Evolutionary conservation across 192 early-diverging fungal species (phyloP).

Genomic region (Umbelopsis isabellina): DNA sequence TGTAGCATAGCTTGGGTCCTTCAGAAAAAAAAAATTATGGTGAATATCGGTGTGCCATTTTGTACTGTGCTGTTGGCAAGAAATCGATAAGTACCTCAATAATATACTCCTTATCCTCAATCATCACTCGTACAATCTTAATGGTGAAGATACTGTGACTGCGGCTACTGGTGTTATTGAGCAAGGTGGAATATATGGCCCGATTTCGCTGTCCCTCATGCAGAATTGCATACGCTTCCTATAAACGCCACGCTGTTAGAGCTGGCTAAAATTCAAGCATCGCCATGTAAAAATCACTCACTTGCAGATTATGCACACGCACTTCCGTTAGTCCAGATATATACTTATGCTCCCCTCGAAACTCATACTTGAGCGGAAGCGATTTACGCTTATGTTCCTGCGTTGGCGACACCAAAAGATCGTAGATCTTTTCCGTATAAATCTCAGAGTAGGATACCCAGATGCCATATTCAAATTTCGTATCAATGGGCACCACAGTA

Average conservation of each 20-base stretch:
- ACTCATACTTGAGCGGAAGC: conserved; percentile 45
- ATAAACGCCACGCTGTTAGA: background rate
- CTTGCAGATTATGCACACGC: conserved; percentile 47
- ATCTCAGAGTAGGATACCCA: conserved; percentile 92
- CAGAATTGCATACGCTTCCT: conserved; percentile 64
- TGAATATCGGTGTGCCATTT: background rate
- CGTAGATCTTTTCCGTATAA: conserved; percentile 86
- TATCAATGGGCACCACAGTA: conserved; percentile 37
- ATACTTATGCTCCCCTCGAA: conserved; percentile 51
- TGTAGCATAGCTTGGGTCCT: conserved; percentile 45
- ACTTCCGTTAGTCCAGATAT: conserved; percentile 66
- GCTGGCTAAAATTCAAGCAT: background rate
- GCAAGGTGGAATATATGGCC: conserved; percentile 57
- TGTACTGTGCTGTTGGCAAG: background rate
- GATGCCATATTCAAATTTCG: conserved; percentile 76
- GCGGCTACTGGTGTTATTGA: conserved; percentile 59
- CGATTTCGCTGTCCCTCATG: conserved; percentile 61
- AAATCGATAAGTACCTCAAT: conserved; percentile 34
- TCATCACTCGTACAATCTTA: conserved; percentile 59
- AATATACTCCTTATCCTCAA: conserved; percentile 45
- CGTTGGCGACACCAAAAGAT: conserved; percentile 64
- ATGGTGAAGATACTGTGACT: conserved; percentile 74
- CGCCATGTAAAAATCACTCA: background rate
- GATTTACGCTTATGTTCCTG: conserved; percentile 26
- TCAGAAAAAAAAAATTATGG: background rate